Percentiles rank a stretch among this genome's conserved stretches.
These are phyloP conservation scores for Wallacemonas sp. DNA, from an alignment of 208 protist species.

Conservation along the genomic window DNA sequence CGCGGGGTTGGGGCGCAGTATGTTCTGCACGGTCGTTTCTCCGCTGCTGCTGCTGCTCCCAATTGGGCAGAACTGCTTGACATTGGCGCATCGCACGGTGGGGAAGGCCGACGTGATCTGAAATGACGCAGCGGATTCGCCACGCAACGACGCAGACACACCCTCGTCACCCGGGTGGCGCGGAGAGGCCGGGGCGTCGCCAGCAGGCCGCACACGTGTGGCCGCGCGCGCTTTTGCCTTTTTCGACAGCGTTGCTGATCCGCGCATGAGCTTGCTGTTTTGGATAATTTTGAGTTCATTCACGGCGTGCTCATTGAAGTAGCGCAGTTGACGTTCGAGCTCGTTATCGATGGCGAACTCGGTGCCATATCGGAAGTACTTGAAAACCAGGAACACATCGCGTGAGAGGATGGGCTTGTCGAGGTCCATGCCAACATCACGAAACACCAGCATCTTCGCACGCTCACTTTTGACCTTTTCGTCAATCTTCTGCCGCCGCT, in stretches of 20 bases:
- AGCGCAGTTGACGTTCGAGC: constrained; percentile 85
- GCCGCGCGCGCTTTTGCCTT: constrained; percentile 18
- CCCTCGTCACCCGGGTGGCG: background rate
- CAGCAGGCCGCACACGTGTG: background rate
- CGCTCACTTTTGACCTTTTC: constrained; percentile 72
- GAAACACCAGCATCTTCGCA: constrained; percentile 76
- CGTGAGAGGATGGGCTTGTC: constrained; percentile 88
- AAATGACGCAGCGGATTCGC: constrained; percentile 20
- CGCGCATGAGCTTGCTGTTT: constrained; percentile 88
- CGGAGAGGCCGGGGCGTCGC: background rate
- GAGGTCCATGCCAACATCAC: constrained; percentile 89
- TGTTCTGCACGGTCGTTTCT: constrained; percentile 5
- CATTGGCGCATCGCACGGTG: constrained; percentile 43
- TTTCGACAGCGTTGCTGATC: constrained; percentile 62
- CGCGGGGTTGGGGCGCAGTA: constrained; percentile 21
- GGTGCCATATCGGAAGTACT: constrained; percentile 86
- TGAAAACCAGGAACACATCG: constrained; percentile 84
- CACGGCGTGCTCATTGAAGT: constrained; percentile 90
- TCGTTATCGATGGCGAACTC: constrained; percentile 91
- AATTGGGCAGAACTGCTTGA: constrained; percentile 52
- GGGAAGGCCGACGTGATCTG: constrained; percentile 57
- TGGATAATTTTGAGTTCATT: constrained; percentile 90
- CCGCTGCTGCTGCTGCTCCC: constrained; percentile 5
- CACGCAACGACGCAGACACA: background rate
- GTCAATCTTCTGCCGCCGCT: constrained; percentile 41